A percentile compares a stretch with the other conserved stretches of the same genome.
Conservation (phyloP, 441 rosid species). For the Populus tomentosa region DNA sequence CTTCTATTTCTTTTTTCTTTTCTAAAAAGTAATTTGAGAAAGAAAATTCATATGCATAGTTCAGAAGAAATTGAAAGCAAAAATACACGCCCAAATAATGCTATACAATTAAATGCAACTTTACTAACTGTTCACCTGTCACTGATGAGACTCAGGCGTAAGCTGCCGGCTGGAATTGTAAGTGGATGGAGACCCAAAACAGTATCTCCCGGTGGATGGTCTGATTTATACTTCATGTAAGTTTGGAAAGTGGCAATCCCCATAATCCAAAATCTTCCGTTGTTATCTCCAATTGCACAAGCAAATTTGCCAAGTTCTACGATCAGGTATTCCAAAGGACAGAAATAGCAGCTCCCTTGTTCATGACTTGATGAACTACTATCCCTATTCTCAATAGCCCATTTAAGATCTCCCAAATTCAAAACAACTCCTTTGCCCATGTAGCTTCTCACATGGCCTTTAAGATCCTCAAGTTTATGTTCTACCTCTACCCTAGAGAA, state of each 20-base stretch:
- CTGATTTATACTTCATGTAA: conserved; percentile 49
- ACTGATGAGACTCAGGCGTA: conserved; percentile 67
- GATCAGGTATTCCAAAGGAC: conserved; percentile 50
- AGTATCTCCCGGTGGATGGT: conserved; percentile 47
- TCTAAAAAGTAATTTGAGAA: neutral
- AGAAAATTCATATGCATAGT: neutral
- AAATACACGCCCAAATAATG: neutral
- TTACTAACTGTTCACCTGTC: conserved; percentile 52
- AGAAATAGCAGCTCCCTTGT: conserved; percentile 25
- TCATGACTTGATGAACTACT: conserved; percentile 21
- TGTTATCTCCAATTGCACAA: conserved; percentile 33
- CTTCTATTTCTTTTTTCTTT: neutral
- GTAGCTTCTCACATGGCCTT: conserved; percentile 31
- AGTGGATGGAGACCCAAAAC: conserved; percentile 64
- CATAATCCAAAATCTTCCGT: conserved; percentile 45
- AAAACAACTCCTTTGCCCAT: conserved; percentile 49
- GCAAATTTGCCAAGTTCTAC: conserved; percentile 52
- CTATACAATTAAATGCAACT: conserved; percentile 12
- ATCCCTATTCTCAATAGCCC: conserved; percentile 46
- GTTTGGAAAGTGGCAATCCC: conserved; percentile 50
- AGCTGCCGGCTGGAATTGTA: conserved; percentile 65
- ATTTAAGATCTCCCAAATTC: conserved; percentile 61
- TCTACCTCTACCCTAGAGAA: conserved; percentile 49
- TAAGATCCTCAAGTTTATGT: conserved; percentile 46
- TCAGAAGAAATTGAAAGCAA: neutral